Base-by-base conservation (phyloP, 371 early-diverging fungal species). In the Mucor irregularis region DNA sequence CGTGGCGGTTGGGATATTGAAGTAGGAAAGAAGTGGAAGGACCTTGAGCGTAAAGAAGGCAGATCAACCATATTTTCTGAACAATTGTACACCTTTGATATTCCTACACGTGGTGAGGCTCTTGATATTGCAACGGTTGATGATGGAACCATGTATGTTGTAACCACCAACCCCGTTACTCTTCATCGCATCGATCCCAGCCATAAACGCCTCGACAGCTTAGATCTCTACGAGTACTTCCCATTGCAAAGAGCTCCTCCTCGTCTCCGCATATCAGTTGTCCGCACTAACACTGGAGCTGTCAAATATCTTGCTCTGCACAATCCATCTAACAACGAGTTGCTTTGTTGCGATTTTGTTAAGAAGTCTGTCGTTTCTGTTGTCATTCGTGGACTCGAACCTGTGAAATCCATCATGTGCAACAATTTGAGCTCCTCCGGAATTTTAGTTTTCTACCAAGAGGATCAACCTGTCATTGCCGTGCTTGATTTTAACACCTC, bases 151-250 rank as follows among this genome's bases (percentile, higher is more conserved):
- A 54, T 90, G 2, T 86, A 77, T 61, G 82, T 74, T 7, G 74
- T 90, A 9, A 82, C 89, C 0, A 86, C 88, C 28, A 83, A 81
- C 56, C 91, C 91, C 13, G 83, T 88, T 6, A 84, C 86, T 3
- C 73, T 91, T n/a, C 85, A 87, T 58, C 73, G 71, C 48, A 62
- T 91, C 19, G 81, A 84, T 19, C 67, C 80, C 5, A 68, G 62
- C 6, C 89, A 89, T 43, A 73, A 81, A 22, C 74, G 70, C 4
- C 56, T 80, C 34, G 73, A 79, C 4, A 82, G 79, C n/a, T 64
- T 90, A 0, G 89, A 90, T 57, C 75, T 91, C 50, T 90, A 89
- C 48, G 91, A 91, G 57, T 91, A 87, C 53, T 88, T 88, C 64
- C 90, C 90, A n/a, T 68, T 86, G 10, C 83, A 84, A 52, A 61